These are phyloP conservation scores for Boletellus deceptivus DNA, from an alignment of 1,284 basidiomycete species.

Conservation along the genomic window DNA sequence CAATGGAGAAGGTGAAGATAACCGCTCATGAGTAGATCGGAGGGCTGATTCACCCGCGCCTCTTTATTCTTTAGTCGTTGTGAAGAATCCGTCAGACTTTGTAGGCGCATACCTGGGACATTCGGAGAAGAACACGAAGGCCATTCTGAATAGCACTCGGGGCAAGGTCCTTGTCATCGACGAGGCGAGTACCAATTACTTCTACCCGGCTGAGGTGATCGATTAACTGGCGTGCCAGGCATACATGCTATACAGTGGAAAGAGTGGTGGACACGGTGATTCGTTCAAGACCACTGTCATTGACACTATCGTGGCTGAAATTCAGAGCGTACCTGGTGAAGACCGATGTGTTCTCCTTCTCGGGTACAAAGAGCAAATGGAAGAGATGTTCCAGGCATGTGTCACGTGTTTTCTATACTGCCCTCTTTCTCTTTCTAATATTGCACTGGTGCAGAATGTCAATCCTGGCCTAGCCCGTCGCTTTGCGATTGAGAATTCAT, in stretches of 20 bases:
- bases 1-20: slow-evolving; percentile 56
- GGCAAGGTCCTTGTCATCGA: slow-evolving; percentile 70
- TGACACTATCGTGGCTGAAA: slow-evolving; percentile 68
- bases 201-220: background rate
- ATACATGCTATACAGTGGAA: slow-evolving; percentile 59
- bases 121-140: slow-evolving; percentile 63
- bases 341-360: slow-evolving; percentile 63
- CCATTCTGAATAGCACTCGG: slow-evolving; percentile 50
- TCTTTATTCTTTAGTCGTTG: slow-evolving; percentile 44
- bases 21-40: background rate
- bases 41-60: background rate
- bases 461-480: slow-evolving; percentile 60
- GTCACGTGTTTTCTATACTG: background rate
- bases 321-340: slow-evolving; percentile 63
- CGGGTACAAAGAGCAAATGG: slow-evolving; percentile 61
- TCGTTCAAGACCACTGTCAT: slow-evolving; percentile 62
- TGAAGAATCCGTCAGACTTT: slow-evolving; percentile 66
- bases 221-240: slow-evolving; percentile 39
- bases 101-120: slow-evolving; percentile 52
- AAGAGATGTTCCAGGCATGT: slow-evolving; percentile 62
- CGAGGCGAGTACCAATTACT: slow-evolving; percentile 41
- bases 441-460: slow-evolving; percentile 45
- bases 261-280: slow-evolving; percentile 34
- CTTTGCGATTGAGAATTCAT: slow-evolving; percentile 63
- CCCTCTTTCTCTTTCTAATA: background rate